These are phyloP conservation scores for Hansenula anomala DNA, from an alignment of 1,139 yeast species.

Conservation along the genomic window DNA sequence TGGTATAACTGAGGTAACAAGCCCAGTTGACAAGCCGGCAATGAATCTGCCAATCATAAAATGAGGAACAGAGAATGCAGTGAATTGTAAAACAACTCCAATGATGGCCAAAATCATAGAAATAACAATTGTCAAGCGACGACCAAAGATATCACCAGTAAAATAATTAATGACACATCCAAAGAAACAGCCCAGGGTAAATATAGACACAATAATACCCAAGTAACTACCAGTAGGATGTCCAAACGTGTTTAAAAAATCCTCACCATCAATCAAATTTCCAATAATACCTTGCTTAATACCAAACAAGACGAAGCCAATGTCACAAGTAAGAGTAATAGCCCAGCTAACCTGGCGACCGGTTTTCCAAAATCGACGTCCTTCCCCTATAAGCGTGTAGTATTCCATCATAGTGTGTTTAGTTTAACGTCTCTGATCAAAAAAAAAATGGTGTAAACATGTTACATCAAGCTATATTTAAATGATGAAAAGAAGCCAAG, in stretches of 20 bases:
- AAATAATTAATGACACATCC: conserved; percentile 65
- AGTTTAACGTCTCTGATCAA: too few species aligned
- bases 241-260: conserved; percentile 14
- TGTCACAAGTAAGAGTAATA: conserved; percentile 53
- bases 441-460: too few species aligned
- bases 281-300: conserved; percentile 80
- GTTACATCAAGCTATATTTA: too few species aligned
- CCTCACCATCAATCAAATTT: conserved; percentile 58
- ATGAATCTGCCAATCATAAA: conserved; percentile 71
- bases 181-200: conserved; percentile 70
- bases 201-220: conserved; percentile 67
- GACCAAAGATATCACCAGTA: conserved; percentile 59
- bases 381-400: not conserved
- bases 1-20: conserved; percentile 74
- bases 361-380: conserved; percentile 2
- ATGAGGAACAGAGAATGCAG: conserved; percentile 57
- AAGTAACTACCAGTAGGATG: conserved; percentile 17
- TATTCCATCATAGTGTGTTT: not conserved
- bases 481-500: too few species aligned
- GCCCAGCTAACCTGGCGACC: conserved; percentile 40
- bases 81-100: conserved; percentile 61
- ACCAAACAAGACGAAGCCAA: conserved; percentile 68
- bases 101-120: conserved; percentile 57
- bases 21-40: conserved; percentile 73
- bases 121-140: conserved; percentile 54